phyloP scores from a whole-genome alignment of 1,284 basidiomycete genomes.

The Trametes sp. region DNA sequence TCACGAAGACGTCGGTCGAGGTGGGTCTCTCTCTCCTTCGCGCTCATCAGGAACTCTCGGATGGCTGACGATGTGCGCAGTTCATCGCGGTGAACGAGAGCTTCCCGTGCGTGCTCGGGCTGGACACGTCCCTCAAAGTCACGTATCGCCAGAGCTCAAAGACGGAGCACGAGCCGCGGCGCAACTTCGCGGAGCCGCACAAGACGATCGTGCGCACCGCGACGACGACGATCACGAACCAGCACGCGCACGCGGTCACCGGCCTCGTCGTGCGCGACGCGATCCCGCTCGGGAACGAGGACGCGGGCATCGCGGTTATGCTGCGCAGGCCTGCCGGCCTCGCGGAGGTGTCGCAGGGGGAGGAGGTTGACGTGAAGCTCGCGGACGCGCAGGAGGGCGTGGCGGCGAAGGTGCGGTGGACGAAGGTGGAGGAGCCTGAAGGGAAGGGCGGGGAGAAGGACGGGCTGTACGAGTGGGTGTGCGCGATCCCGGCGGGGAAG shows the following conservation, averaged over 20 bases:
- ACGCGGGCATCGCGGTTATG: slow-evolving; percentile 52
- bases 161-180: slow-evolving; percentile 39
- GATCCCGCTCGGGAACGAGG: slow-evolving; percentile 48
- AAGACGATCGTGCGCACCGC: slow-evolving; percentile 54
- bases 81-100: slow-evolving; percentile 56
- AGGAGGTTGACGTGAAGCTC: slow-evolving; percentile 43
- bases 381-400: slow-evolving; percentile 12
- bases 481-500: slow-evolving; percentile 36
- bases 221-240: slow-evolving; percentile 56
- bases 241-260: slow-evolving; percentile 51
- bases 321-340: slow-evolving; percentile 56
- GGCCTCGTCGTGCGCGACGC: slow-evolving; percentile 57
- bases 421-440: slow-evolving; percentile 27
- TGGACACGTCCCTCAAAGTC: slow-evolving; percentile 56
- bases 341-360: slow-evolving; percentile 52
- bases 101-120: slow-evolving; percentile 63
- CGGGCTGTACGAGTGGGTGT: slow-evolving; percentile 42
- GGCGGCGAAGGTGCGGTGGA: slow-evolving; percentile 37
- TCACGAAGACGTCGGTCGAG: slow-evolving; percentile 54
- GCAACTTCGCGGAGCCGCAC: slow-evolving; percentile 50
- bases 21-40: slow-evolving; percentile 41
- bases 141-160: slow-evolving; percentile 52
- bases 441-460: slow-evolving; percentile 39
- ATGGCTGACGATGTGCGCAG: slow-evolving; percentile 32
- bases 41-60: too few species aligned